These are phyloP conservation scores for Poa annua DNA, from an alignment of 176 grass and related monocot species.

Conservation along the genomic window DNA sequence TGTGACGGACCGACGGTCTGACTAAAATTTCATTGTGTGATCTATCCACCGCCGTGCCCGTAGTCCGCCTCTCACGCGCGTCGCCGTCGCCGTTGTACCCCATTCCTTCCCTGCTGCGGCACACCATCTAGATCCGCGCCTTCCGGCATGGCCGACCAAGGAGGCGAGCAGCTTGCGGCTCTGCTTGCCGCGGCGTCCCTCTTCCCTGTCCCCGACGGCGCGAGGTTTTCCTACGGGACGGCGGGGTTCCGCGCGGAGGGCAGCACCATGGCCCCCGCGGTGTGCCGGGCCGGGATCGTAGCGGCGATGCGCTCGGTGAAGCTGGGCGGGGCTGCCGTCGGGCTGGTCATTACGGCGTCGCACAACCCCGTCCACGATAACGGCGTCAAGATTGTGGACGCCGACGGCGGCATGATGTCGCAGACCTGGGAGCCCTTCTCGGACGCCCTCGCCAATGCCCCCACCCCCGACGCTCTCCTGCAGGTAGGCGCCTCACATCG, in stretches of 20 bases:
- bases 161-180: conserved; percentile 47
- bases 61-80: neutral
- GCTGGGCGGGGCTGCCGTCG: conserved; percentile 57
- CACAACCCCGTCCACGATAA: conserved; percentile 84
- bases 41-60: neutral
- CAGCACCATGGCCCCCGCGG: conserved; percentile 64
- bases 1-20: neutral
- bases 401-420: conserved; percentile 84
- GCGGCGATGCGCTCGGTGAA: conserved; percentile 77
- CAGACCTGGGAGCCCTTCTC: conserved; percentile 90
- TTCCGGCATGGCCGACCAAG: conserved; percentile 23
- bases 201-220: conserved; percentile 71
- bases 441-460: conserved; percentile 74
- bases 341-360: conserved; percentile 85
- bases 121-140: neutral
- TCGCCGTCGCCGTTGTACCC: neutral
- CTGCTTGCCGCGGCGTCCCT: conserved; percentile 54
- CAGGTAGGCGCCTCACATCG: conserved; percentile 41
- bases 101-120: neutral
- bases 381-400: conserved; percentile 89
- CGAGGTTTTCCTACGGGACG: conserved; percentile 79
- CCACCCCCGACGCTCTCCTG: conserved; percentile 59
- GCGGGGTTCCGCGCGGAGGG: conserved; percentile 81
- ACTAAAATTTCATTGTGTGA: neutral
- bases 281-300: conserved; percentile 72